Percentiles rank a stretch among this genome's conserved stretches.
Conservation (phyloP, 345 rosid genomes). For the Salix caprea region DNA sequence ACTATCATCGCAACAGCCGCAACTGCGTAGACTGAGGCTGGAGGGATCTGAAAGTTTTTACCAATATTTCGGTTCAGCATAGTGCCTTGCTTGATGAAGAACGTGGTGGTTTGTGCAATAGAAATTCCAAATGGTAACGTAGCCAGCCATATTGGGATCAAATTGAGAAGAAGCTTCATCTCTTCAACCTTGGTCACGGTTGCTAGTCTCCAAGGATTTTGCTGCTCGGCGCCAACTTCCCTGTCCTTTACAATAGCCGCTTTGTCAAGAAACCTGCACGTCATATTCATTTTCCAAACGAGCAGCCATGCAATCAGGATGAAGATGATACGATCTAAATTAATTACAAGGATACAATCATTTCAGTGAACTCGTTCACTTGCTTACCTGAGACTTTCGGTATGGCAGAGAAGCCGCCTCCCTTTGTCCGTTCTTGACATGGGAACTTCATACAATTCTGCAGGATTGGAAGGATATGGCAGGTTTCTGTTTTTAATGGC, state of each 20-base stretch:
- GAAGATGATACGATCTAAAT: not conserved
- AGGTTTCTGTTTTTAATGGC: slow-evolving; percentile 72
- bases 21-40: slow-evolving; percentile 50
- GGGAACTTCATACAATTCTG: slow-evolving; percentile 49
- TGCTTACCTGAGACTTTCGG: slow-evolving; percentile 65
- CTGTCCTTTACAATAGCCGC: slow-evolving; percentile 60
- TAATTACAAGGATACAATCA: not conserved
- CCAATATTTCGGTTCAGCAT: slow-evolving; percentile 42
- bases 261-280: slow-evolving; percentile 78
- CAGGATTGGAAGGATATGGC: slow-evolving; percentile 48
- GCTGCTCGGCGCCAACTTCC: slow-evolving; percentile 35
- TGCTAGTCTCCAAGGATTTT: slow-evolving; percentile 68
- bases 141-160: slow-evolving; percentile 84
- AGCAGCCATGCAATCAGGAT: not conserved
- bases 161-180: slow-evolving; percentile 73
- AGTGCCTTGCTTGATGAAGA: slow-evolving; percentile 85
- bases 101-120: slow-evolving; percentile 70
- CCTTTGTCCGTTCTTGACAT: slow-evolving; percentile 35
- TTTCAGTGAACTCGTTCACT: not conserved
- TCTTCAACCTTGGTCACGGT: slow-evolving; percentile 85
- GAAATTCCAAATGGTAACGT: slow-evolving; percentile 72
- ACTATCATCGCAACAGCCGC: slow-evolving; percentile 55
- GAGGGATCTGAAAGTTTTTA: slow-evolving; percentile 46
- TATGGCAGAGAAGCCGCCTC: slow-evolving; percentile 67
- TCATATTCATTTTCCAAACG: not conserved